phyloP scores from a whole-genome alignment of 2,329 filamentous ascomycete genomes.

The Ophiostoma populinum region DNA sequence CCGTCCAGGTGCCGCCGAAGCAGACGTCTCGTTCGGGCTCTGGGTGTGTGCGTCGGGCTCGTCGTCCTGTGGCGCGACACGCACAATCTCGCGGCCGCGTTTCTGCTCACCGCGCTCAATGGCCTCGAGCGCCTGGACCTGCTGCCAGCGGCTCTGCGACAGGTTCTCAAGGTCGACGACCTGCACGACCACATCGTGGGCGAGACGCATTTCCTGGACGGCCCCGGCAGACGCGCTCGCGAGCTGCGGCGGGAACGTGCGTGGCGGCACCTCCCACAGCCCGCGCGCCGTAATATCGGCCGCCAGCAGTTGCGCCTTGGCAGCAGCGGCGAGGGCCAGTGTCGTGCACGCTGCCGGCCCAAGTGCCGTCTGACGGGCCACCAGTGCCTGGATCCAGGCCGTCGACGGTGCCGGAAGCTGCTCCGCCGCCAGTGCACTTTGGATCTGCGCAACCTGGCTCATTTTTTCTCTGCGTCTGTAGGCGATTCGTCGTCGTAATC shows the following conservation, averaged over 20 bases:
- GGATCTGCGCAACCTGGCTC: conserved; percentile 30
- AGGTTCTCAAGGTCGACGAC: conserved; percentile 79
- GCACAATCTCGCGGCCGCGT: conserved; percentile 64
- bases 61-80: conserved; percentile 29
- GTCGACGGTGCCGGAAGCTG: conserved; percentile 33
- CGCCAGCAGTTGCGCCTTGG: conserved; percentile 61
- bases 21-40: neutral
- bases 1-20: conserved; percentile 4
- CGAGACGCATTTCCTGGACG: conserved; percentile 37
- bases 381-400: conserved; percentile 47
- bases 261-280: conserved; percentile 26
- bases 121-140: conserved; percentile 67
- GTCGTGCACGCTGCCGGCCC: conserved; percentile 26
- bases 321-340: conserved; percentile 59
- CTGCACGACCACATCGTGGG: conserved; percentile 54
- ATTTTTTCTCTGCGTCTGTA: conserved; percentile 12
- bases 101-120: conserved; percentile 56
- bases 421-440: conserved; percentile 31
- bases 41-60: conserved; percentile 18
- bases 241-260: conserved; percentile 29
- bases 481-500: neutral
- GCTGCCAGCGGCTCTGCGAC: conserved; percentile 62
- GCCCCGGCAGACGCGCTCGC: conserved; percentile 16
- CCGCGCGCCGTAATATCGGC: conserved; percentile 53
- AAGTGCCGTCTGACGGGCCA: conserved; percentile 22